These are phyloP conservation scores for Citrus trifoliata DNA, from an alignment of 345 rosid genomes.

Conservation along the genomic window DNA sequence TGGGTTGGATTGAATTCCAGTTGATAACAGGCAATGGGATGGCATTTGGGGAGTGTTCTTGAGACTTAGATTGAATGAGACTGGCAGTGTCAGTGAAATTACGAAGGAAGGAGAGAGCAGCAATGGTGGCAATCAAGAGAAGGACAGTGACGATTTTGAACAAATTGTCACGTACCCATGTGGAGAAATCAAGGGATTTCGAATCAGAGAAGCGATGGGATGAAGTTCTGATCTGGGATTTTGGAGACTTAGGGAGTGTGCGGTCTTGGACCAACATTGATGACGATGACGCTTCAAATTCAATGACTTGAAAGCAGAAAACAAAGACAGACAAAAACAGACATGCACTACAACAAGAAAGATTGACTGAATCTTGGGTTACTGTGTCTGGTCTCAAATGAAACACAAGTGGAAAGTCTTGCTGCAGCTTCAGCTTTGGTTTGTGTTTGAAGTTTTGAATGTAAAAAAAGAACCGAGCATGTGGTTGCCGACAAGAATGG, in stretches of 20 bases:
- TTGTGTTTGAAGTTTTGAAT: neutral
- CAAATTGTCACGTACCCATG: conserved; percentile 69
- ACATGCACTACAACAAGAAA: neutral
- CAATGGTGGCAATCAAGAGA: conserved; percentile 57
- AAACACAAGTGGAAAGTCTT: neutral
- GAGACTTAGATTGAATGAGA: conserved; percentile 61
- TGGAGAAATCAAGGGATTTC: conserved; percentile 76
- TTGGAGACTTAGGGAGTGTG: conserved; percentile 39
- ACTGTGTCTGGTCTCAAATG: neutral
- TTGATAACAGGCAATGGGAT: conserved; percentile 60
- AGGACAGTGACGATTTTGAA: conserved; percentile 40
- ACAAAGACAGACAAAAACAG: neutral
- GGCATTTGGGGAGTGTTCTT: conserved; percentile 45
- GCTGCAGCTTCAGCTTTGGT: neutral
- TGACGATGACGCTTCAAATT: neutral
- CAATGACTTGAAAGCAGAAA: conserved; percentile 2
- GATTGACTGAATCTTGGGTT: neutral
- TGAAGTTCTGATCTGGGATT: conserved; percentile 46
- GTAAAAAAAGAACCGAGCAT: neutral
- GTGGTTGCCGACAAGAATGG: conserved; percentile 30
- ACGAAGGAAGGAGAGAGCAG: conserved; percentile 64
- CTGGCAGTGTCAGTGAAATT: conserved; percentile 64
- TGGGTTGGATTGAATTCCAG: conserved; percentile 60
- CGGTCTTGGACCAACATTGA: conserved; percentile 94
- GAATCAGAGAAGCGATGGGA: conserved; percentile 58